Evolutionary conservation across 1,139 yeast species (phyloP).

Genomic region (Kazachstania sp.): DNA sequence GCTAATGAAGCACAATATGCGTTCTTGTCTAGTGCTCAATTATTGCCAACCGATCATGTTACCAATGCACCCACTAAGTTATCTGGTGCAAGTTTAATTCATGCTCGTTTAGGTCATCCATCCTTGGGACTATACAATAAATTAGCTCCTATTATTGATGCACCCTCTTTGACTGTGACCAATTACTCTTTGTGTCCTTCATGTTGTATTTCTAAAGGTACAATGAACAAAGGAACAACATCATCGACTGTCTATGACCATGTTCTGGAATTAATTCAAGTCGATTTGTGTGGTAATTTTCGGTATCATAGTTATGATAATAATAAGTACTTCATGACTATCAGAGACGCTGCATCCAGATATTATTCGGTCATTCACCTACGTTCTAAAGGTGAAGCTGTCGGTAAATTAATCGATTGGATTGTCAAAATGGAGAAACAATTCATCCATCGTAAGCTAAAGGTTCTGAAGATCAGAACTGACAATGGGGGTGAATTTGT

Average conservation of each 20-base stretch:
- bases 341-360: constrained; percentile 5
- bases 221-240: constrained; percentile 2
- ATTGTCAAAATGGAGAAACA: constrained; percentile 2
- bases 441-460: constrained; percentile 8
- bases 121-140: not conserved
- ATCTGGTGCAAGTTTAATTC: not conserved
- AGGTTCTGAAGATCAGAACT: constrained; percentile 5
- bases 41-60: not conserved
- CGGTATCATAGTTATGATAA: constrained; percentile 1
- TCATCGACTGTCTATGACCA: too few species aligned
- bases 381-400: constrained; percentile 4
- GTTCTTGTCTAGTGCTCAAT: too few species aligned
- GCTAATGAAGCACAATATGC: too few species aligned
- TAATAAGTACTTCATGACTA: constrained; percentile 6
- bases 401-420: constrained; percentile 1
- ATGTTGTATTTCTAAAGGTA: not conserved
- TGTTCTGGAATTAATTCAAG: constrained; percentile 7
- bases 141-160: not conserved
- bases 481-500: constrained; percentile 11
- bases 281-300: constrained; percentile 6
- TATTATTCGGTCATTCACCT: constrained; percentile 5
- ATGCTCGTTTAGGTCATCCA: constrained; percentile 2
- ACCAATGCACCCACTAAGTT: too few species aligned
- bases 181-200: too few species aligned
- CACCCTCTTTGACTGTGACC: not conserved